Base-by-base conservation (phyloP, 805 yeast species). In the Maudiozyma saulgeensis region DNA sequence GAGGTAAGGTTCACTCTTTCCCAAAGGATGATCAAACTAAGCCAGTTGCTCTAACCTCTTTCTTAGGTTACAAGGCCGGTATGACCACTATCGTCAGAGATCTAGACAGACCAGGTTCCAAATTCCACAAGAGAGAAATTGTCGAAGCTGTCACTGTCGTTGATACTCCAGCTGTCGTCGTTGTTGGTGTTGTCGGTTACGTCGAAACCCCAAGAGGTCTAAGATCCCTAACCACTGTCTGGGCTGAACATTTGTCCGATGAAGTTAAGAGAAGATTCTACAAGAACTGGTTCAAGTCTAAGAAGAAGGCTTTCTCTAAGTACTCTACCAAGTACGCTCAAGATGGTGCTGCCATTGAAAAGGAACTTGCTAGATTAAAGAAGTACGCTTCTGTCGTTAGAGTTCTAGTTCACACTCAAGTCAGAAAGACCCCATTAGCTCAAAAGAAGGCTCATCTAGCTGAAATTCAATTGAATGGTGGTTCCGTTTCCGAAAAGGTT, bases 251-350 rank as follows among this genome's bases (percentile, higher is more conserved):
- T 80, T 83, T 93, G 73, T 86, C 96, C 70, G 99, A 93, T 74
- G 99, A 93, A 79, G 82, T 93, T 77, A 91, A 84, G 87, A 88
- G 99, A 84, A 88, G 97, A 82, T 93, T 93, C 96, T 93, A 93
- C 96, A 93, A 90, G 88, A 93, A 91, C 96, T 93, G 99, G 99
- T 93, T 87, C 96, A 90, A 90, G 84, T 84, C 96, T 67, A 93
- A 93, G 91, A 93, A 93, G 96, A 90, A 90, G 91, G 99, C 99
- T 71, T 93, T 93, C 95, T 87, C 98, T 87, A 90, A 91, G 80
- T 93, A 93, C 88, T 85, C 98, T 75, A 85, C 93, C 76, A 91
- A 93, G 83, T 91, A 90, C 85, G 86, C 97, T 67, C 80, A 82
- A 73, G 86, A 82, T 70, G 89, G 88, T 71, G 81, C 84, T 71